phyloP scores from a whole-genome alignment of 1,139 yeast species.

The Saccharomyces hybrid region DNA sequence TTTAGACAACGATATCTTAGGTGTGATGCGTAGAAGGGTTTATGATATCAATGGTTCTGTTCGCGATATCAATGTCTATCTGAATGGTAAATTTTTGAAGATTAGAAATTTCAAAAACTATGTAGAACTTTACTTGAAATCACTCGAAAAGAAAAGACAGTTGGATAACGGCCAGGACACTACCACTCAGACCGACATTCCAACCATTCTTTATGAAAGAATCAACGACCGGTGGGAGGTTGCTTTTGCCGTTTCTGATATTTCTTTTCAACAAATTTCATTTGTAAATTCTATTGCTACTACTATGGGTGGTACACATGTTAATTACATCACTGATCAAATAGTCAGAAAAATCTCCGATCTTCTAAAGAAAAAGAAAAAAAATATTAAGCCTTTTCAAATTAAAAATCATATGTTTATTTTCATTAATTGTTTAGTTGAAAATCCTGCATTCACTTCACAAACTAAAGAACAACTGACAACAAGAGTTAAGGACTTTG shows the following conservation, averaged over 20 bases:
- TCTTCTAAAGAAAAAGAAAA: constrained; percentile 58
- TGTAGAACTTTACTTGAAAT: constrained; percentile 82
- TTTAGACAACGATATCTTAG: constrained; percentile 72
- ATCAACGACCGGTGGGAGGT: constrained; percentile 85
- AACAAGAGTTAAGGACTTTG: constrained; percentile 81
- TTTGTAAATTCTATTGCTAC: constrained; percentile 98
- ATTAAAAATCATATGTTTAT: constrained; percentile 84
- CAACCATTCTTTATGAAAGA: constrained; percentile 72
- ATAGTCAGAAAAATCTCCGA: constrained; percentile 70
- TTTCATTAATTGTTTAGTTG: constrained; percentile 85
- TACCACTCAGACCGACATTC: constrained; percentile 37
- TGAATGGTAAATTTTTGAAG: constrained; percentile 67
- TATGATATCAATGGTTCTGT: constrained; percentile 94
- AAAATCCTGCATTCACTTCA: constrained; percentile 94
- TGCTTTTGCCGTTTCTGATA: constrained; percentile 91
- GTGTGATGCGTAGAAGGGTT: constrained; percentile 87
- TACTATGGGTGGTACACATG: constrained; percentile 95
- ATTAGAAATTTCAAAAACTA: constrained; percentile 75
- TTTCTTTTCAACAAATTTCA: constrained; percentile 85
- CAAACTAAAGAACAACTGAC: constrained; percentile 96
- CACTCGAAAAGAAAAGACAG: constrained; percentile 43
- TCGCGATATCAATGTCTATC: constrained; percentile 67
- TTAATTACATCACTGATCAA: constrained; percentile 78
- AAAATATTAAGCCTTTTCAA: constrained; percentile 79
- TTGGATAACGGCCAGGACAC: constrained; percentile 34